Evolutionary conservation across 2,329 filamentous ascomycete species (phyloP), one percentile per base, ranked within the genome.

Genomic region (Arthrinium phaeospermum): DNA sequence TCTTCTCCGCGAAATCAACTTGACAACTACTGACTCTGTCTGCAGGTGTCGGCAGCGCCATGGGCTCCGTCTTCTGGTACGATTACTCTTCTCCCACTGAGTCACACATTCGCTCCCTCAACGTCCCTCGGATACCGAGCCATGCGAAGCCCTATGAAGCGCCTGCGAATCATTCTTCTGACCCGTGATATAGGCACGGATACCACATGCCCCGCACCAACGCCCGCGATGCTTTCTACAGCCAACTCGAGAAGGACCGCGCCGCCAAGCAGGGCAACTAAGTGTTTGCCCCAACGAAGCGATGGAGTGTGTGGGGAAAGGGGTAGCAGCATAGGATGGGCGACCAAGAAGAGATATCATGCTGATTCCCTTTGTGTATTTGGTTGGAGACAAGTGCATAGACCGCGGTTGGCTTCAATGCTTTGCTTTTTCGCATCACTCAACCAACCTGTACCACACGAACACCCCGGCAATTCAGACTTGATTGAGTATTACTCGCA

Each of bases 181-280:
- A 64, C 57, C 30, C 8, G 19, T 24, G 19, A 64, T 41, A 75
- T 75, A 91, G 89, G 89, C 89, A 90, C 85, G 89, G 89, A 81
- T 91, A 81, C 85, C 89, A 91, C 84, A 83, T 90, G 79, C 89
- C 89, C 76, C 88, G 89, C 81, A 90, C 87, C 79, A 81, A 86
- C 79, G 85, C 84, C 75, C 89, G 89, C 80, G 89, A 91, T 83
- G 83, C 82, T 81, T 86, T 85, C 86, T 90, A 90, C 85, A 81
- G 82, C 82, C 85, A 89, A 82, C 83, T 90, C 74, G 89, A 91
- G 85, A 84, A 86, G 77, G 82, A 89, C 82, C 88, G 88, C 73
- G 87, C 87, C 71, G 82, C 80, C 10, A 80, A 75, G 75, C 72
- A 71, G 47, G 74, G 71, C 19, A 74, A 73, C 57, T 78, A 77